Evolutionary conservation across 225 moss, liverwort and hornwort species (phyloP).

Genomic region (Climacium dendroides): DNA sequence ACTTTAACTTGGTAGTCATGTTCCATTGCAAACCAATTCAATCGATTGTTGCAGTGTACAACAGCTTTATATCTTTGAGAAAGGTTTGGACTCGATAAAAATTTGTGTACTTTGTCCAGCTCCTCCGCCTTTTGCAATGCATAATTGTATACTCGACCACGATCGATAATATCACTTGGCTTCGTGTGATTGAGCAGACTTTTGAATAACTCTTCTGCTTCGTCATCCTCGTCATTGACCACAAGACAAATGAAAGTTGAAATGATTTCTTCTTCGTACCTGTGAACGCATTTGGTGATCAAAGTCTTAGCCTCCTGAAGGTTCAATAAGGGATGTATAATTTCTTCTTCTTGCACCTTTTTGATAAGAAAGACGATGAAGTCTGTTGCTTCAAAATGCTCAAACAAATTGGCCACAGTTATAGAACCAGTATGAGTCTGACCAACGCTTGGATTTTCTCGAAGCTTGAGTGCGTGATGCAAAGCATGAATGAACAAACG

Average conservation of each 20-base stretch:
- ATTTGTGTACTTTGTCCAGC: accelerated
- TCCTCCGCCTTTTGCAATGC: not conserved
- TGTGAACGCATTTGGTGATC: not conserved
- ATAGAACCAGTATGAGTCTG: accelerated
- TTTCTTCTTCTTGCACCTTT: not conserved
- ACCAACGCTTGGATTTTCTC: not conserved
- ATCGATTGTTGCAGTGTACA: not conserved
- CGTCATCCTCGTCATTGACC: not conserved
- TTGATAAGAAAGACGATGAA: not conserved
- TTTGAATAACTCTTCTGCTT: not conserved
- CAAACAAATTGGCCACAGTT: too few species aligned
- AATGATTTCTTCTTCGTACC: not conserved
- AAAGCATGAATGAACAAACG: not conserved
- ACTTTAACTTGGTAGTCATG: too few species aligned
- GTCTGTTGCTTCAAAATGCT: too few species aligned
- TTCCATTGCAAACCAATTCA: accelerated
- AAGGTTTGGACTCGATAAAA: not conserved
- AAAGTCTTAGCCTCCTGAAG: accelerated
- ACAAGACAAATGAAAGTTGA: not conserved
- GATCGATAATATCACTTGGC: not conserved
- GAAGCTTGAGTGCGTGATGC: accelerated
- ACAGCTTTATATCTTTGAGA: not conserved
- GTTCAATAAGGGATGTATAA: not conserved
- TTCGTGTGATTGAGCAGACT: not conserved
- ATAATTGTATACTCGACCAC: not conserved